These are phyloP conservation scores for Mycena capillaripes DNA, from an alignment of 768 basidiomycete species.

Conservation along the genomic window DNA sequence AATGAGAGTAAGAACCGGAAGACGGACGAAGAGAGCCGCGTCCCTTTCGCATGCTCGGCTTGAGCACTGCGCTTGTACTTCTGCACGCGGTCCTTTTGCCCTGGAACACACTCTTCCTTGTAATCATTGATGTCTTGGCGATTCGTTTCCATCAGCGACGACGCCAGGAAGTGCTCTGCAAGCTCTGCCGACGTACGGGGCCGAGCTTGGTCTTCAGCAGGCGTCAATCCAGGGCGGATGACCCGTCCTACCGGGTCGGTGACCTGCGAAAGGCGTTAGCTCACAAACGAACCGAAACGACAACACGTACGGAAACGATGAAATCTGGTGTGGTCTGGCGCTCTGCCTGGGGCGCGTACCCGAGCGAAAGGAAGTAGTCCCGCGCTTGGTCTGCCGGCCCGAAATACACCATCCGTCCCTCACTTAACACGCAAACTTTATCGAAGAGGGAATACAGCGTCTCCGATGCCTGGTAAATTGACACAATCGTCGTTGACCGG, in stretches of 20 bases:
- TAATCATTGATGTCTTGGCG: conserved; percentile 62
- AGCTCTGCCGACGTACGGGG: conserved; percentile 74
- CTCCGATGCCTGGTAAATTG: conserved; percentile 88
- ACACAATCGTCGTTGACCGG: conserved; percentile 74
- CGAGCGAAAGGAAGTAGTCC: conserved; percentile 72
- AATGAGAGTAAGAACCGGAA: neutral
- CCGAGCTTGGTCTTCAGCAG: conserved; percentile 39
- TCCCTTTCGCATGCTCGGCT: conserved; percentile 66
- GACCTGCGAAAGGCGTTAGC: conserved; percentile 33
- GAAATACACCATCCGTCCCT: conserved; percentile 81
- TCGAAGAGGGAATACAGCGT: conserved; percentile 66
- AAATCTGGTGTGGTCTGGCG: conserved; percentile 78
- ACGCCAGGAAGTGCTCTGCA: conserved; percentile 60
- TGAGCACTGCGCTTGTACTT: conserved; percentile 62
- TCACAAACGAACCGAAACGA: no score
- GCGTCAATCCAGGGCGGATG: conserved; percentile 56
- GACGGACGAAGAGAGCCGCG: conserved; percentile 52
- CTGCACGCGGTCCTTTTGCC: conserved; percentile 61
- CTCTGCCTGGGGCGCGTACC: conserved; percentile 67
- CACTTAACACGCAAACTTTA: conserved; percentile 85
- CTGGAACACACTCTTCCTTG: conserved; percentile 53
- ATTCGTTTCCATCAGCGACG: conserved; percentile 57
- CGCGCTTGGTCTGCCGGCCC: conserved; percentile 76
- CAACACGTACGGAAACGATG: conserved; percentile 58
- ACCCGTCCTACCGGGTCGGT: conserved; percentile 72